Evolutionary conservation across 1,139 yeast genomes (phyloP).

Genomic region (Geotrichum histeridarum): DNA sequence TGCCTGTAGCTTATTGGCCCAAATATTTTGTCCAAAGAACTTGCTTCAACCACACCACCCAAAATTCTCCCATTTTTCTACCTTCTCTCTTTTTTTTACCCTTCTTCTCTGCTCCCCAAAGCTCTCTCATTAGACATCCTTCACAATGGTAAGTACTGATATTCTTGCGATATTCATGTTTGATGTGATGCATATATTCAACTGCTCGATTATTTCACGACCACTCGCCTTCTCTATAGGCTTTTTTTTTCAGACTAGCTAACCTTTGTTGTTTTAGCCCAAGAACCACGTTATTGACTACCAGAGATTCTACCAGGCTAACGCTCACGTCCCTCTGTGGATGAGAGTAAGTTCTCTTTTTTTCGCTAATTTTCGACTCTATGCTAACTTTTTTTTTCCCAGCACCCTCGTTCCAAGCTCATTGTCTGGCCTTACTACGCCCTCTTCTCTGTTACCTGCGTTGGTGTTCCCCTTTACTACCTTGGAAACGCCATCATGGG

Average conservation of each 20-base stretch:
- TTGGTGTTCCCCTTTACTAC: constrained; percentile 67
- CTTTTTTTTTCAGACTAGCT: background rate
- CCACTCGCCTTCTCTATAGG: too few species aligned
- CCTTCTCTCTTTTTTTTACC: background rate
- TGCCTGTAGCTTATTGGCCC: background rate
- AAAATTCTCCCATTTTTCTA: background rate
- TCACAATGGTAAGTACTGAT: constrained; percentile 7
- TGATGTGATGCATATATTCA: too few species aligned
- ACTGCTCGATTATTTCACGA: too few species aligned
- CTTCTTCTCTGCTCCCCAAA: background rate
- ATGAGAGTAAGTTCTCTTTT: constrained; percentile 30
- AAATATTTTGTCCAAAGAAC: background rate
- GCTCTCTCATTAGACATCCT: background rate
- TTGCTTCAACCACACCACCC: background rate
- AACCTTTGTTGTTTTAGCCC: constrained; percentile 13
- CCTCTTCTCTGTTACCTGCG: constrained; percentile 62
- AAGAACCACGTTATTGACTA: constrained; percentile 37
- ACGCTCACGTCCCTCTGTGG: constrained; percentile 38
- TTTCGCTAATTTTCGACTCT: background rate
- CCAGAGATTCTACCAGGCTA: constrained; percentile 40
- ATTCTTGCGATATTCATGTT: too few species aligned
- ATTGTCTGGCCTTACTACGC: constrained; percentile 88
- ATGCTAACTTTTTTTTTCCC: background rate
- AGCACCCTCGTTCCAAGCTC: constrained; percentile 60
- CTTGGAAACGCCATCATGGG: constrained; percentile 61